These are phyloP conservation scores for Coffea eugenioides DNA, from an alignment of 257 asterid species.

Conservation along the genomic window DNA sequence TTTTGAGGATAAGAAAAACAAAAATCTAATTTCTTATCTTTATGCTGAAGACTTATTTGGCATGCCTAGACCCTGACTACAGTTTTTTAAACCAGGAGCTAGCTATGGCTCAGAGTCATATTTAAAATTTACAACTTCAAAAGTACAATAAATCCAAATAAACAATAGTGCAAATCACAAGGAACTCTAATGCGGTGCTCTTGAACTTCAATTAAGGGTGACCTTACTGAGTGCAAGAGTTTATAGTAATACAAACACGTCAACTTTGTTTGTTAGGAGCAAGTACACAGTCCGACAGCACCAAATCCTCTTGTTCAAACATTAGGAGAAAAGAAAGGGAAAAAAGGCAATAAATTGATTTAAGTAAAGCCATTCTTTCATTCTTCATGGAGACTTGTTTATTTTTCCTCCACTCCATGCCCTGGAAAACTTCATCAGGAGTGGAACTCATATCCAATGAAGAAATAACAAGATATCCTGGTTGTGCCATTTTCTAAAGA, in stretches of 20 bases:
- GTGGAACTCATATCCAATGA: not conserved
- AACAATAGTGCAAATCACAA: not conserved
- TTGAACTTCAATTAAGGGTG: no score
- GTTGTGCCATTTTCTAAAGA: no score
- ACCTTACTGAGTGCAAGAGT: not conserved
- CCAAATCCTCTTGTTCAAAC: not conserved
- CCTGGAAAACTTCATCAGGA: not conserved
- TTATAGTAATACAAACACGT: not conserved
- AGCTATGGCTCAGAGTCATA: not conserved
- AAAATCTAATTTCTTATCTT: not conserved
- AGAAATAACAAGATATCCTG: no score
- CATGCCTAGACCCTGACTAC: not conserved
- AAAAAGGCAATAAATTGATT: not conserved
- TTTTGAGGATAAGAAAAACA: not conserved
- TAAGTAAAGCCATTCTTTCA: not conserved
- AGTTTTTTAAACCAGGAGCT: not conserved
- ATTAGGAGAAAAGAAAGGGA: not conserved
- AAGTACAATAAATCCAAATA: not conserved
- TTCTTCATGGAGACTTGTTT: not conserved
- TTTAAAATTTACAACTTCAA: not conserved
- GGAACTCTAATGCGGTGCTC: not conserved
- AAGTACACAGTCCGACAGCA: not conserved
- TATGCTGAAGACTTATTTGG: not conserved
- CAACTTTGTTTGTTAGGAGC: not conserved
- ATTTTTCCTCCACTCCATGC: not conserved